Evolutionary conservation across 331 rosid genomes (phyloP).

Genomic region (Quercus tomentella): DNA sequence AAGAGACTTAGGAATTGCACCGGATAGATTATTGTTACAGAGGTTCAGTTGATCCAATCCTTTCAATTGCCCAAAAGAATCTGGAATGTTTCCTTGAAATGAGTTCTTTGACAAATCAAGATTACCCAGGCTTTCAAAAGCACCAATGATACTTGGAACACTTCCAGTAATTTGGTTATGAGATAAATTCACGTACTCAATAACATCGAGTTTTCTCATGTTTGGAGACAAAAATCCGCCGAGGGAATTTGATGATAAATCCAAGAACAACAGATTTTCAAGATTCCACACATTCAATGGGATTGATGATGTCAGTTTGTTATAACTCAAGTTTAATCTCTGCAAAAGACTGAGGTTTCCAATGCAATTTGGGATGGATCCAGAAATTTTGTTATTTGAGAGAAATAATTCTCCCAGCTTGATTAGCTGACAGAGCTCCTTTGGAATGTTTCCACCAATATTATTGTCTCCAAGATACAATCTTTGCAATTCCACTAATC

Average conservation of each 20-base stretch:
- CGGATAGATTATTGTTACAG: neutral
- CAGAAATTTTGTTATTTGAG: neutral
- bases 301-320: neutral
- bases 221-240: neutral
- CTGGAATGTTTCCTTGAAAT: neutral
- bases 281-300: neutral
- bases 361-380: neutral
- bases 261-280: neutral
- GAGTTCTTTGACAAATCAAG: neutral
- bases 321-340: neutral
- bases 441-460: neutral
- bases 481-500: neutral
- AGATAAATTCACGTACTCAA: neutral
- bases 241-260: neutral
- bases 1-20: conserved; percentile 10
- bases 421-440: neutral
- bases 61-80: neutral
- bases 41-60: neutral
- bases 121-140: neutral
- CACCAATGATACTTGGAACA: neutral
- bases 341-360: neutral
- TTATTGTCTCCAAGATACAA: neutral
- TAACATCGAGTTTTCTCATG: neutral
- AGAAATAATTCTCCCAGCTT: neutral
- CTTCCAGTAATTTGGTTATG: neutral